phyloP scores from a whole-genome alignment of 192 early-diverging fungal genomes.

The Rhizophlyctis rosea region DNA sequence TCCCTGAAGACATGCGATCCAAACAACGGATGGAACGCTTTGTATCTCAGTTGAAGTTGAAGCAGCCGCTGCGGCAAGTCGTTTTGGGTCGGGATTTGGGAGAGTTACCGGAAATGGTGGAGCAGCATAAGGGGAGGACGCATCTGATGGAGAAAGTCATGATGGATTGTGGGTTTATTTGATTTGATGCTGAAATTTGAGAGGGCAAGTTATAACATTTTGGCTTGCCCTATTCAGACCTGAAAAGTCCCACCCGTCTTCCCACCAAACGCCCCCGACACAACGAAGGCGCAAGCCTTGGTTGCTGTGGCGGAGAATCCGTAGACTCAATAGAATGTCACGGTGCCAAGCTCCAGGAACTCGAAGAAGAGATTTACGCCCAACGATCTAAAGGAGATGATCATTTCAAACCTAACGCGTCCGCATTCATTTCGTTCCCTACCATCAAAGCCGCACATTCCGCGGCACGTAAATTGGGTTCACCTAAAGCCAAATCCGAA shows the following conservation, averaged over 20 bases:
- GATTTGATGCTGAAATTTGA: not conserved
- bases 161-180: constrained; percentile 3
- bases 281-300: constrained; percentile 14
- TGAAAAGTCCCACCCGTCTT: constrained; percentile 33
- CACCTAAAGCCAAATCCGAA: not conserved
- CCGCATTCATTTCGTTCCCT: constrained; percentile 38
- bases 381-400: constrained; percentile 31
- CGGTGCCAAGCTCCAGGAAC: constrained; percentile 19
- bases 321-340: constrained; percentile 43
- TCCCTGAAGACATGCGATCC: constrained; percentile 32
- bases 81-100: constrained; percentile 34
- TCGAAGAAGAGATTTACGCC: constrained; percentile 47
- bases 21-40: constrained; percentile 18
- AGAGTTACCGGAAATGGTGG: constrained; percentile 33
- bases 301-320: constrained; percentile 22
- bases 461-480: constrained; percentile 18
- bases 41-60: constrained; percentile 19
- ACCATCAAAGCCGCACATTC: constrained; percentile 29
- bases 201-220: not conserved
- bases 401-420: constrained; percentile 27
- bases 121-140: constrained; percentile 36
- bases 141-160: too few relatives aligned
- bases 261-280: constrained; percentile 37
- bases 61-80: constrained; percentile 12
- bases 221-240: constrained; percentile 6